Base-by-base conservation (phyloP, 768 basidiomycete genomes). In the Dentipellis fragilis region DNA sequence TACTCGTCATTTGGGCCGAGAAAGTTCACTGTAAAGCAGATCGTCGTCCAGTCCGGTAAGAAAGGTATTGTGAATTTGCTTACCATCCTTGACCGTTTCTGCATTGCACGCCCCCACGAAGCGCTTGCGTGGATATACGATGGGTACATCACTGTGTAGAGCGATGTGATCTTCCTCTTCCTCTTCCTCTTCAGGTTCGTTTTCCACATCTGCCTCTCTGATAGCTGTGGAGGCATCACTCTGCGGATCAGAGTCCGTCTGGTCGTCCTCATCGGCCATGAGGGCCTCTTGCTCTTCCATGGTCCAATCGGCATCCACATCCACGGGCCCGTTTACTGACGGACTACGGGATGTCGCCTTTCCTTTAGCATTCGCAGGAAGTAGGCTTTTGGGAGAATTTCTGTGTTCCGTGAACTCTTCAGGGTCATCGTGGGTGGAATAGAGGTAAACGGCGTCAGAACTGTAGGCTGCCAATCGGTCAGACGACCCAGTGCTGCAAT, bases 71-170 rank as follows among this genome's bases (percentile, higher is more conserved):
- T 10, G 10, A 47, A 40, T 3, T 29, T 17, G 65, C 83, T 63
- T 59, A 85, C 92, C 89, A 66, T 93, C 92, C 68, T 95, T 95
- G 42, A 91, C 78, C 0, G 93, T 95, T 58, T 82, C 82, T 1
- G 88, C 73, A 64, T 93, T 95, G 54, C 84, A 80, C 35, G 83
- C 80, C 12, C 92, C 92, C 39, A 67, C 65, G 68, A 77, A 94
- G 14, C 78, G 76, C 58, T 67, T 68, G 40, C 83, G 79, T 23
- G 92, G 90, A 58, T 78, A 69, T 49, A 93, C 69, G 39, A 82
- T 68, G 11, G 84, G 77, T 3, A 80, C 76, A 51, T 68, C 66
- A 42, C 65, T 65, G 46, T 66, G 65, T 34, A 59, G 59, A 29
- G 29, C 6, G 17, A 69, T 68, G 4, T 63, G 47, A 22, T 61